Conservation (phyloP, 1,284 basidiomycete species). For the Leccinum griseonigrum region DNA sequence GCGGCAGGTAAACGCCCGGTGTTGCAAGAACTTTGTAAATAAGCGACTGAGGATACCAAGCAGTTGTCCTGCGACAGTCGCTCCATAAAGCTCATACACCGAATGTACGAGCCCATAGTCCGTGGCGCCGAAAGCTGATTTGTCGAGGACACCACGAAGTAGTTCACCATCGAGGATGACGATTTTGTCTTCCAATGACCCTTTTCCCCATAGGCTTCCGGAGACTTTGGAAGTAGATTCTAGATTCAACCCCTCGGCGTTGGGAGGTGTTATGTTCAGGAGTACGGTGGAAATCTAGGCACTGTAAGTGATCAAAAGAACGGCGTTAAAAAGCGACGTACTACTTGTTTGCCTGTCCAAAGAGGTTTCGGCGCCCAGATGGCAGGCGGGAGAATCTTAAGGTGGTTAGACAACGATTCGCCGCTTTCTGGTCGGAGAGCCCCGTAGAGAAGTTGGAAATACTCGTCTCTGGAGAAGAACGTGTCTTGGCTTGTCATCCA, state of each 20-base stretch:
- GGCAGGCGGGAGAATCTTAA: conserved; percentile 86
- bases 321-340: conserved; percentile 40
- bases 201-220: conserved; percentile 79
- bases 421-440: conserved; percentile 89
- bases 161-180: conserved; percentile 94
- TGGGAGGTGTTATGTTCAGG: conserved; percentile 85
- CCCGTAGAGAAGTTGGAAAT: conserved; percentile 96
- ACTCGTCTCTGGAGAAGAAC: conserved; percentile 95
- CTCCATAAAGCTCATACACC: conserved; percentile 97
- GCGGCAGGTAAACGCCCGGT: conserved; percentile 96
- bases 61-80: conserved; percentile 86
- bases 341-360: conserved; percentile 99
- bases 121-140: conserved; percentile 95
- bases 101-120: conserved; percentile 98
- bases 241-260: conserved; percentile 84
- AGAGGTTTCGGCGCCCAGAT: conserved; percentile 89
- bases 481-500: conserved; percentile 99
- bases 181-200: conserved; percentile 83
- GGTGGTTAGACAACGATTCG: conserved; percentile 61
- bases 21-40: conserved; percentile 97
- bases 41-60: conserved; percentile 92
- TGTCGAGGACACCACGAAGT: conserved; percentile 92
- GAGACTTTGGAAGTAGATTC: conserved; percentile 86
- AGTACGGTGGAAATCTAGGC: conserved; percentile 87
- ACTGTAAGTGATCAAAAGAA: conserved; percentile 2